Evolutionary conservation across 768 basidiomycete genomes (phyloP).

Genomic region (Favolaschia claudopus): DNA sequence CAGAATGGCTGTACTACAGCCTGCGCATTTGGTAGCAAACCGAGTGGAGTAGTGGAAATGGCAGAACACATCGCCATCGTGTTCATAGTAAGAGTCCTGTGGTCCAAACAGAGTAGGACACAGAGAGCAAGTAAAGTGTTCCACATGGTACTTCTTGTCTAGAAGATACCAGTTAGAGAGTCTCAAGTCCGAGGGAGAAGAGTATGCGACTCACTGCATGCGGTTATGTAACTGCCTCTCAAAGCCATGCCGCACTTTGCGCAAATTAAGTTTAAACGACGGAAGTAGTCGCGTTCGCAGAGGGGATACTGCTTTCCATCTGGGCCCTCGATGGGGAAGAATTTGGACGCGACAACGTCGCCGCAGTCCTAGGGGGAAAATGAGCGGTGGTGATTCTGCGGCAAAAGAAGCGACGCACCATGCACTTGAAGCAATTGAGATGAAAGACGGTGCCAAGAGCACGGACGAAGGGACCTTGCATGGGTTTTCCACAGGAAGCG

Average conservation of each 20-base stretch:
- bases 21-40: slow-evolving; percentile 98
- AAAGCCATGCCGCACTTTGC: slow-evolving; percentile 94
- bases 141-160: slow-evolving; percentile 99
- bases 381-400: slow-evolving; percentile 17
- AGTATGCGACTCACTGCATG: slow-evolving; percentile 74
- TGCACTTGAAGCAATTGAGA: slow-evolving; percentile 97
- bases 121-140: slow-evolving; percentile 98
- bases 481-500: slow-evolving; percentile 77
- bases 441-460: slow-evolving; percentile 95
- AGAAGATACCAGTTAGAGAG: slow-evolving; percentile 24
- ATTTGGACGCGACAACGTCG: slow-evolving; percentile 95
- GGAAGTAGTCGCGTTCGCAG: slow-evolving; percentile 99
- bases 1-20: slow-evolving; percentile 95
- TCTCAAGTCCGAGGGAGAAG: slow-evolving; percentile 7
- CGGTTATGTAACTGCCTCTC: slow-evolving; percentile 98
- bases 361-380: slow-evolving; percentile 80
- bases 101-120: slow-evolving; percentile 97
- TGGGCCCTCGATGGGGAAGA: slow-evolving; percentile 95
- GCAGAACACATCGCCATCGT: slow-evolving; percentile 96
- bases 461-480: slow-evolving; percentile 96
- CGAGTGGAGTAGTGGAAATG: slow-evolving; percentile 99
- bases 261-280: slow-evolving; percentile 94
- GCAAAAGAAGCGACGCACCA: slow-evolving; percentile 64
- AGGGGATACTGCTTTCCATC: slow-evolving; percentile 91
- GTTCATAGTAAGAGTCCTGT: slow-evolving; percentile 99